Evolutionary conservation across 2,329 filamentous ascomycete genomes (phyloP).

Genomic region (Orbilia javanica): DNA sequence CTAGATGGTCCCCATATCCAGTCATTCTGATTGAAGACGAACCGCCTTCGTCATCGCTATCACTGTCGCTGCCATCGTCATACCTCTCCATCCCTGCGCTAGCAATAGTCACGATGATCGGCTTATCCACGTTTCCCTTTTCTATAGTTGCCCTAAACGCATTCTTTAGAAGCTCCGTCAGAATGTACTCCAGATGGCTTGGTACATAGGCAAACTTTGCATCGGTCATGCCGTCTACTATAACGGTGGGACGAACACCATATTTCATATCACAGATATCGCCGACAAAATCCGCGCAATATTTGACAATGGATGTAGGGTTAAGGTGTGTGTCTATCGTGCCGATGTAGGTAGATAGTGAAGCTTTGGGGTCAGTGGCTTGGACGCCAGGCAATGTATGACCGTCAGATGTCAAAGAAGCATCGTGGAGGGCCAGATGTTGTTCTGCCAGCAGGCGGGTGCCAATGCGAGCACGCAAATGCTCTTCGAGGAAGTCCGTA

Average conservation of each 20-base stretch:
- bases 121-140: conserved; percentile 80
- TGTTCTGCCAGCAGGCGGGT: conserved; percentile 95
- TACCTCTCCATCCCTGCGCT: conserved; percentile 71
- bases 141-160: conserved; percentile 95
- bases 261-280: conserved; percentile 98
- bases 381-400: conserved; percentile 59
- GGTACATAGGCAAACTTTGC: conserved; percentile 95
- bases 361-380: conserved; percentile 62
- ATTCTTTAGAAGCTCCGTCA: conserved; percentile 96
- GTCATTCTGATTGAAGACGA: conserved; percentile 40
- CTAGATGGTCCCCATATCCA: conserved; percentile 17
- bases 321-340: conserved; percentile 92
- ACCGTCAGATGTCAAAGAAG: conserved; percentile 65
- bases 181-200: conserved; percentile 96
- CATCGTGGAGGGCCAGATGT: conserved; percentile 88
- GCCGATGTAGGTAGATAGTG: conserved; percentile 78
- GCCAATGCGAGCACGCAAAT: conserved; percentile 91
- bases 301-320: conserved; percentile 83
- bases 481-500: conserved; percentile 92
- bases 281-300: conserved; percentile 88
- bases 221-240: conserved; percentile 85
- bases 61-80: conserved; percentile 50
- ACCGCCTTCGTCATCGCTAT: conserved; percentile 28
- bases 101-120: conserved; percentile 92
- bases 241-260: conserved; percentile 82